Conservation (phyloP, 257 asterid genomes). For the Solanum bulbocastanum region DNA sequence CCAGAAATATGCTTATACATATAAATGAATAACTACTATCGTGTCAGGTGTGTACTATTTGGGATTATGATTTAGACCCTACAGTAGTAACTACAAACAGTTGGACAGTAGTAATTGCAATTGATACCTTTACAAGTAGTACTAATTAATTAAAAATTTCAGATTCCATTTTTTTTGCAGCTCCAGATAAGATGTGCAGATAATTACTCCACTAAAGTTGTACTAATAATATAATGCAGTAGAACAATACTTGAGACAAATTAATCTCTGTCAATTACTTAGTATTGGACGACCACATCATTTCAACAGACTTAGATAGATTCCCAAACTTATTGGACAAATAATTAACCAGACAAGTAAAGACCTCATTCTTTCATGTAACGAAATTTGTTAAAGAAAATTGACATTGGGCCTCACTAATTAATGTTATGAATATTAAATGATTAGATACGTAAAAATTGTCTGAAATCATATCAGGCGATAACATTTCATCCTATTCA, state of each 20-base stretch:
- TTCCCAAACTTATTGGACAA: background rate
- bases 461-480: no score
- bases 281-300: background rate
- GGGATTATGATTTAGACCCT: background rate
- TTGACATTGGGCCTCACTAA: background rate
- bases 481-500: no score
- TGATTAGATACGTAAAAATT: no score
- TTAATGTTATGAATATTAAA: background rate
- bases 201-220: background rate
- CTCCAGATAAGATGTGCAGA: constrained; percentile 3
- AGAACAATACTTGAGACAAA: constrained; percentile 12
- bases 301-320: background rate
- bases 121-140: background rate
- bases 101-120: background rate
- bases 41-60: background rate
- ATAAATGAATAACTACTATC: background rate
- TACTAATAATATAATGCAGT: background rate
- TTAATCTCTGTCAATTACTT: background rate
- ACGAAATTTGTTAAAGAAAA: background rate
- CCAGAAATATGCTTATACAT: background rate
- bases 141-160: background rate
- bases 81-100: background rate
- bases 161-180: background rate
- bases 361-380: background rate
- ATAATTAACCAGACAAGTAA: background rate